phyloP scores from a whole-genome alignment of 2,329 filamentous ascomycete genomes.

The Metarhizium robertsii region DNA sequence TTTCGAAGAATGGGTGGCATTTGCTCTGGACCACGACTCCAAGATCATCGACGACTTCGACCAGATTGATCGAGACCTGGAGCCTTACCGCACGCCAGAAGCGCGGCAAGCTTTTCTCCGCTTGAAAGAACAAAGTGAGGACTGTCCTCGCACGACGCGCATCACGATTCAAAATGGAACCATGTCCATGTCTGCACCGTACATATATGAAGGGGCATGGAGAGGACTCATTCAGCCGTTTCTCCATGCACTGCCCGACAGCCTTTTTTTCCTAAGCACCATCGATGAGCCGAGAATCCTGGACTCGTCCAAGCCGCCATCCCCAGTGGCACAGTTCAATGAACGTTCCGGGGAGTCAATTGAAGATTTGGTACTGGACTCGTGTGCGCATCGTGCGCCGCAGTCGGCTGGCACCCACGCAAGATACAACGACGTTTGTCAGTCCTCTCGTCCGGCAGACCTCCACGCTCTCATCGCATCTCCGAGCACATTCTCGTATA shows the following conservation, averaged over 20 bases:
- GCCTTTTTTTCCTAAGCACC: slow-evolving; percentile 35
- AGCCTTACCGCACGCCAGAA: slow-evolving; percentile 30
- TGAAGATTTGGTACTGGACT: neutral
- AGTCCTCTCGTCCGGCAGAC: too few species aligned
- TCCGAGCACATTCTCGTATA: too few species aligned
- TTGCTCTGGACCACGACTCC: slow-evolving; percentile 28
- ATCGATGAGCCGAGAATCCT: slow-evolving; percentile 38
- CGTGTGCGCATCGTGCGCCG: neutral
- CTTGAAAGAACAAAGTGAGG: slow-evolving; percentile 16
- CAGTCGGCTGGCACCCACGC: too few species aligned
- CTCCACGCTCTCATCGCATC: too few species aligned
- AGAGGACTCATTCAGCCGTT: neutral
- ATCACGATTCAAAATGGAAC: slow-evolving; percentile 22
- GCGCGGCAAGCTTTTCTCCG: slow-evolving; percentile 21
- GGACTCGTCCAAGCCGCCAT: slow-evolving; percentile 10
- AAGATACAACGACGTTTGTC: too few species aligned
- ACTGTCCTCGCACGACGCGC: slow-evolving; percentile 24
- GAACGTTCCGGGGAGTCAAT: neutral
- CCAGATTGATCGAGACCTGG: slow-evolving; percentile 27
- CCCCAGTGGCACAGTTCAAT: neutral
- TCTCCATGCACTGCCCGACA: slow-evolving; percentile 20
- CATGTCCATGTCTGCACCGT: slow-evolving; percentile 10
- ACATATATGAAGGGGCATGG: neutral
- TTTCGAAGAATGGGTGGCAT: slow-evolving; percentile 36
- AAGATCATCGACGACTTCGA: slow-evolving; percentile 43